phyloP scores from a whole-genome alignment of 768 basidiomycete species.

The Clitopilus passeckerianus region DNA sequence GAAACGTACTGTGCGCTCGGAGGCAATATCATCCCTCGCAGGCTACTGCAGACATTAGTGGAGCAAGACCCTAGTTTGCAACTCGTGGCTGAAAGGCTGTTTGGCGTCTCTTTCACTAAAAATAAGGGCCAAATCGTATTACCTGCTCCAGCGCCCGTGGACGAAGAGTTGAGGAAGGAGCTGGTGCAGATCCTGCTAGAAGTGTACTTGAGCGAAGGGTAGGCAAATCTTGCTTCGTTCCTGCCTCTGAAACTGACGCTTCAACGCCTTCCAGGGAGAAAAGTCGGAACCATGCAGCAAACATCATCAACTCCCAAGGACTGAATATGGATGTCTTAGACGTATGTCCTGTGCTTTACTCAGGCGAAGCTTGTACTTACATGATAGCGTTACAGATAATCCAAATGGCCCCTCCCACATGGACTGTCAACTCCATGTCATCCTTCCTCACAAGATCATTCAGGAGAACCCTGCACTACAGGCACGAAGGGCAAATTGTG shows the following conservation, averaged over 20 bases:
- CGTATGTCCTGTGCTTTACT: slow-evolving; percentile 37
- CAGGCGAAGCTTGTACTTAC: not conserved
- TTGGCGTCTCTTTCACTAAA: slow-evolving; percentile 20
- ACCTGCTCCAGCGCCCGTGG: slow-evolving; percentile 30
- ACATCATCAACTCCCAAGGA: slow-evolving; percentile 75
- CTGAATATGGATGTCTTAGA: slow-evolving; percentile 73
- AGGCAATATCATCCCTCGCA: slow-evolving; percentile 67
- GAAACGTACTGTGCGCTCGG: slow-evolving; percentile 84
- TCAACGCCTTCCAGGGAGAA: slow-evolving; percentile 32
- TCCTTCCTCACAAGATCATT: slow-evolving; percentile 79
- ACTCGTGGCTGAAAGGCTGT: slow-evolving; percentile 48
- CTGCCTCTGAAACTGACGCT: not conserved
- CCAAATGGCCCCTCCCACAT: slow-evolving; percentile 61
- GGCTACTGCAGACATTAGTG: slow-evolving; percentile 46
- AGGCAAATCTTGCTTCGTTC: not conserved
- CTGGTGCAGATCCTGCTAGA: slow-evolving; percentile 70
- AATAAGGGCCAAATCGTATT: slow-evolving; percentile 20
- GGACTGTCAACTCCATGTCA: slow-evolving; percentile 70
- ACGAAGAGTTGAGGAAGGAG: slow-evolving; percentile 45
- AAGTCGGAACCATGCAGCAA: slow-evolving; percentile 54
- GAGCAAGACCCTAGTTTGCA: slow-evolving; percentile 40
- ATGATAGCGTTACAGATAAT: slow-evolving; percentile 45
- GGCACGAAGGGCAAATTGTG: slow-evolving; percentile 69
- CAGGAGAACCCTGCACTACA: slow-evolving; percentile 65
- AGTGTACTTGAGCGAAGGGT: slow-evolving; percentile 81